Conservation (phyloP, 2,329 filamentous ascomycete genomes). For the Pseudogymnoascus sp. region DNA sequence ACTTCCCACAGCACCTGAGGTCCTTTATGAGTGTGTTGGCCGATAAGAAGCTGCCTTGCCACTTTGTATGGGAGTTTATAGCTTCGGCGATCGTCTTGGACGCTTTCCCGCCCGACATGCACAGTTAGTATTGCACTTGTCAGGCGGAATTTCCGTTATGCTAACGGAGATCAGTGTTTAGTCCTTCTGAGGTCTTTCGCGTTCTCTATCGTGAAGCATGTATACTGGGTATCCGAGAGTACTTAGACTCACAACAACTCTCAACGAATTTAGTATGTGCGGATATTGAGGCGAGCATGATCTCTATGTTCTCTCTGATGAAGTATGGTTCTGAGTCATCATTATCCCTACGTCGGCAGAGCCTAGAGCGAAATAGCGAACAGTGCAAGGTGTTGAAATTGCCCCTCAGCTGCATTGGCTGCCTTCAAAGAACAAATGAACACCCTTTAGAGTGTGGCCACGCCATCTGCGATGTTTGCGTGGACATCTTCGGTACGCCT, state of each 20-base stretch:
- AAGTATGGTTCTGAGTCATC: conserved; percentile 14
- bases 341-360: conserved; percentile 12
- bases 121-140: conserved; percentile 17
- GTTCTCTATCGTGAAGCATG: conserved; percentile 15
- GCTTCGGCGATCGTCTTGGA: conserved; percentile 21
- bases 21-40: conserved; percentile 14
- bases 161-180: conserved; percentile 15
- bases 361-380: conserved; percentile 14
- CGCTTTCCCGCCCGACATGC: conserved; percentile 20
- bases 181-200: conserved; percentile 17
- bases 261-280: conserved; percentile 14
- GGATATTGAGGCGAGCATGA: conserved; percentile 16
- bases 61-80: conserved; percentile 17
- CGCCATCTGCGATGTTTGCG: conserved; percentile 29
- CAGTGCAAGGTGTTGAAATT: conserved; percentile 14
- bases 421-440: conserved; percentile 16
- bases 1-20: conserved; percentile 16
- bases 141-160: background rate
- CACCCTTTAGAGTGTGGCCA: conserved; percentile 28
- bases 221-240: conserved; percentile 14
- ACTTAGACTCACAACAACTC: conserved; percentile 12
- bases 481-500: conserved; percentile 25
- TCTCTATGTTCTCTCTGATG: conserved; percentile 18
- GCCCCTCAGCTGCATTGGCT: conserved; percentile 14
- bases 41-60: conserved; percentile 14